Evolutionary conservation across 2,329 filamentous ascomycete genomes (phyloP).

Genomic region (Ceratocystis huliohia): DNA sequence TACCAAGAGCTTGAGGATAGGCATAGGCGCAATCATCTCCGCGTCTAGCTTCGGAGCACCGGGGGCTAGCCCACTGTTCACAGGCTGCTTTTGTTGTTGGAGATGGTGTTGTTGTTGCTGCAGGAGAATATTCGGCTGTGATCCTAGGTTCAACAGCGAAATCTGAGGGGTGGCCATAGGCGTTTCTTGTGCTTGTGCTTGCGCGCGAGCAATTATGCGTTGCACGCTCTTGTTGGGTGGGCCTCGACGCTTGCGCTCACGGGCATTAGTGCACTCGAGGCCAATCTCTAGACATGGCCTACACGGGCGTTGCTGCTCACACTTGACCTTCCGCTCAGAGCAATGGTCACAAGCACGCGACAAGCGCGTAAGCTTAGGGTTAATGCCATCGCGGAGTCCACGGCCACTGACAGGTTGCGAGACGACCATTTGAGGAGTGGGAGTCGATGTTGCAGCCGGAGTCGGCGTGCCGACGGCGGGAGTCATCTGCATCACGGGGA

Average conservation of each 20-base stretch:
- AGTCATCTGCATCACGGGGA: conserved; percentile 13
- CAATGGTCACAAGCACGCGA: conserved; percentile 50
- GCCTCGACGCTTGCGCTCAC: conserved; percentile 45
- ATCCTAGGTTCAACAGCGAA: conserved; percentile 15
- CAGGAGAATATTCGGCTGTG: conserved; percentile 4
- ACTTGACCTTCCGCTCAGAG: conserved; percentile 50
- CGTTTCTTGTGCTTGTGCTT: conserved; percentile 40
- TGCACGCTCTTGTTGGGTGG: conserved; percentile 39
- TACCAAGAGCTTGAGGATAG: conserved; percentile 54
- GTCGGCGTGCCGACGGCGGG: not conserved
- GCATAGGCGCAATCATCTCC: conserved; percentile 58
- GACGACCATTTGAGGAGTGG: conserved; percentile 14
- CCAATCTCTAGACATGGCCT: conserved; percentile 44
- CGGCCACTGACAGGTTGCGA: not conserved
- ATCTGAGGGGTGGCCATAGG: conserved; percentile 32
- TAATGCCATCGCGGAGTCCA: conserved; percentile 32
- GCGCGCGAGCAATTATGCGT: conserved; percentile 20
- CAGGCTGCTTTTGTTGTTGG: not conserved
- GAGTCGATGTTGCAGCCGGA: not conserved
- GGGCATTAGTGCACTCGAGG: conserved; percentile 45
- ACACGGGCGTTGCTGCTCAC: conserved; percentile 44
- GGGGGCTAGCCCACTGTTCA: not conserved
- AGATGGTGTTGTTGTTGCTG: conserved; percentile 6
- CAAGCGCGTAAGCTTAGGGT: conserved; percentile 42
- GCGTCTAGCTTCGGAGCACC: conserved; percentile 35